Evolutionary conservation across 1,284 basidiomycete genomes (phyloP), one percentile per base, ranked within the genome.

Genomic region (Phlebopus sp.): DNA sequence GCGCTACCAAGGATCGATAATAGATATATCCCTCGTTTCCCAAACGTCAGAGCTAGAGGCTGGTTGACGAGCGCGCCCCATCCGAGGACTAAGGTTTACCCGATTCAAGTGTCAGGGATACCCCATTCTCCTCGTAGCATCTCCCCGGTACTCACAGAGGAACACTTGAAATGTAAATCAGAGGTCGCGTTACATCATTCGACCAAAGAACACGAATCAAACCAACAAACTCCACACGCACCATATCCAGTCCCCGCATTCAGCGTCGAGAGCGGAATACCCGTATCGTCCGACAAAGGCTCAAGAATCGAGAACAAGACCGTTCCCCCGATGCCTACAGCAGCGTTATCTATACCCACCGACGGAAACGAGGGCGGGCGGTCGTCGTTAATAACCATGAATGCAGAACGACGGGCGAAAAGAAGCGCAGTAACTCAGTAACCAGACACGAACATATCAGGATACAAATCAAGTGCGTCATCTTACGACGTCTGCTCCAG

Each of bases 181-280:
- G 27, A 29, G 10, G 13, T 38, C 9, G 18, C 37, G 35, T 14
- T 29, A 39, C 29, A 15, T 29, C 17, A n/a, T n/a, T n/a, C n/a
- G n/a, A n/a, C n/a, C n/a, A n/a, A n/a, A n/a, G 15, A 19, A 31
- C 15, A 9, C 10, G 11, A 18, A 13, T n/a, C 3, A 35, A 7
- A 42, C 14, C 21, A 14, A n/a, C 4, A 23, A 23, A 23, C 3
- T 3, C 27, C 27, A 36, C 29, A 39, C 53, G 5, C 21, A 55
- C 53, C 55, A 25, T 55, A 55, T 14, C 53, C 53, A 27, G 53
- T 55, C 8, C 53, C 53, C 31, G 53, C 53, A 39, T 55, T 55
- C 11, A 55, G 47, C 1, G 53, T 55, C 13, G 53, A 44, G 10
- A 55, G 41, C 18, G 53, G 46, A 32, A 55, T 55, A 5, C 53